Evolutionary conservation across 257 asterid species (phyloP), one percentile per base, ranked within the genome.

Genomic region (Solanum neorickii): DNA sequence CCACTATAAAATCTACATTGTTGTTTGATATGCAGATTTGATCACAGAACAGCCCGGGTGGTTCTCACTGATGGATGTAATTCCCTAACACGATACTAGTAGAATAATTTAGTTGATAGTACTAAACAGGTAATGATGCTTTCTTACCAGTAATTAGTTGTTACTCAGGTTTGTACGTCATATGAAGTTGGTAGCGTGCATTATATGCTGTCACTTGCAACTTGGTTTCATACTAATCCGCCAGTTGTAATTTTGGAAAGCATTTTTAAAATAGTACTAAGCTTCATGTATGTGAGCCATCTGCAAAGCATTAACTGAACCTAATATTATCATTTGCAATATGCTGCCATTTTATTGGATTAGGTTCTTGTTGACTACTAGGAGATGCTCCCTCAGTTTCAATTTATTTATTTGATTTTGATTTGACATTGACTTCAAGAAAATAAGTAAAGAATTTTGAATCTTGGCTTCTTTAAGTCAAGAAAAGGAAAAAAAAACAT

Each of bases 101-200:
- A 94, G 74, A 97, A 96, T 93, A 97, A 96, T 91, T 95, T 97
- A 89, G 87, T 92, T 86, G 99, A 97, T 82, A 99, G 99, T 86
- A 92, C 95, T 82, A 97, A 93, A 89, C 99, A 96, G 99, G 98
- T 97, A 69, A 15, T 93, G 80, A 65, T 87, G 88, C 86, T 89
- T 89, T 89, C 86, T 88, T 66, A 86, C 85, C 65, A 87, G 39
- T 52, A 21, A 10, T 33, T 23, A 87, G 62, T 69, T 14, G 77
- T 31, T 27, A 12, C 76, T 76, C 35, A 41, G 83, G 21, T 76
- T 42, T 76, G 83, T 23, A 76, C 2, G 4, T 42, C 83, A 42
- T 56, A n/a, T 76, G 37, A 76, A 76, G 60, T 42, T n/a, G 29
- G 60, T n/a, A 76, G 82, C 7, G 29, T n/a, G n/a, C 46, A 76